Base-by-base conservation (phyloP, 2,329 filamentous ascomycete genomes). In the Albifimbria verrucaria region DNA sequence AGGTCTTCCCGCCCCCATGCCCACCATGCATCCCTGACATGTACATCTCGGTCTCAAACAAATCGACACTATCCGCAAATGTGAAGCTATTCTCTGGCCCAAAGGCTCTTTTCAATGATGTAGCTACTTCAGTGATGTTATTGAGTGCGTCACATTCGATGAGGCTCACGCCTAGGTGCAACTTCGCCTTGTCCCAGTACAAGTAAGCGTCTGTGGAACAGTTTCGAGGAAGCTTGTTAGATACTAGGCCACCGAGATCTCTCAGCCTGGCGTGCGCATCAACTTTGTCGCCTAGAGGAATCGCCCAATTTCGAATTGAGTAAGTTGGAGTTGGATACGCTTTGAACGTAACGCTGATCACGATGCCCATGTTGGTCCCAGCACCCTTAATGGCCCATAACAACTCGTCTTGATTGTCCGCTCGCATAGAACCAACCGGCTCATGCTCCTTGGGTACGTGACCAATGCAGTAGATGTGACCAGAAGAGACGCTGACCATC, bases 31-130 rank as follows among this genome's bases (percentile, higher is more conserved):
- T 81, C 12, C 55, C 59, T 2, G 78, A 78, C 65, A 87, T 74
- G 66, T 86, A 84, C 77, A 86, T 81, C 49, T 86, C 82, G 0
- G 73, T 69, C 0, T 84, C 77, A 55, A 87, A 87, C 54, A 85
- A 53, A 39, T 68, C 76, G 10, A 82, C 57, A 39, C 71, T 57
- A 54, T 87, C 72, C 9, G 82, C 72, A 0, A 49, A 43, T 53
- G 74, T 67, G 23, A 32, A 58, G 48, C 58, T 59, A 3, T 62
- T 25, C 60, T 71, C 68, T 0, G 57, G 61, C 2, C 75, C 76
- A 46, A 75, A 60, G 26, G 72, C 18, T 15, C 5, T 39, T 43
- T 25, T 47, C 43, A 44, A 17, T 7, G 22, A 9, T 20, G 18
- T 20, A 20, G 42, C 15, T 7, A 20, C 7, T 21, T 6, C 5